Percentiles rank a stretch among this genome's conserved stretches.
These are phyloP conservation scores for Fusarium liriodendri DNA, from an alignment of 2,329 filamentous ascomycete species.

Conservation along the genomic window DNA sequence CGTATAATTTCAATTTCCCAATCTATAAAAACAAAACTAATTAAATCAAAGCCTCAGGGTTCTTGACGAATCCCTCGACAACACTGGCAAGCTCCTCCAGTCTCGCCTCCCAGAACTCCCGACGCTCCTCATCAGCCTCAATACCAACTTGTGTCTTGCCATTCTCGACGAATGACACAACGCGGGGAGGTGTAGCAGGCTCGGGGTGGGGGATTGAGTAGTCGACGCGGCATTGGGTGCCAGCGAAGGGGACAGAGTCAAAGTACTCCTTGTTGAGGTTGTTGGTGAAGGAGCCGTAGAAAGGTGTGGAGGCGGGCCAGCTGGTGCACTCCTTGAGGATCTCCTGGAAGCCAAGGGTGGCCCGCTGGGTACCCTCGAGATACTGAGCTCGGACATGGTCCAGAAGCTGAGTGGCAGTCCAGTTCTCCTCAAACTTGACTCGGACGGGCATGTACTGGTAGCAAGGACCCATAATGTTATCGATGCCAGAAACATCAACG, in stretches of 20 bases:
- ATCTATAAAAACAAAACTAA: not conserved
- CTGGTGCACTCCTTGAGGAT: slow-evolving; percentile 34
- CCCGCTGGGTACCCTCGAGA: slow-evolving; percentile 38
- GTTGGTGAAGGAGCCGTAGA: slow-evolving; percentile 44
- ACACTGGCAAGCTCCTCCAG: slow-evolving; percentile 33
- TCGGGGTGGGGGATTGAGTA: slow-evolving; percentile 43
- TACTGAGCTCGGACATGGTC: slow-evolving; percentile 38
- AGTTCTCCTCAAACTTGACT: slow-evolving; percentile 37
- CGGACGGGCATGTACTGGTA: slow-evolving; percentile 46
- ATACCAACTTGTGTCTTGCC: slow-evolving; percentile 41
- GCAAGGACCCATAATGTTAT: slow-evolving; percentile 44
- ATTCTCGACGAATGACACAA: slow-evolving; percentile 41
- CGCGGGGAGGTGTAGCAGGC: slow-evolving; percentile 37
- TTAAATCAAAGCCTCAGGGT: slow-evolving; percentile 22
- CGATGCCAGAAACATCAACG: slow-evolving; percentile 34
- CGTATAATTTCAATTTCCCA: not conserved
- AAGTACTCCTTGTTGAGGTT: slow-evolving; percentile 46
- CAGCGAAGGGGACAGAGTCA: slow-evolving; percentile 43
- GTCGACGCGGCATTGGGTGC: slow-evolving; percentile 41
- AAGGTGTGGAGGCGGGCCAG: slow-evolving; percentile 30
- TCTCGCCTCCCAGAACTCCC: slow-evolving; percentile 42
- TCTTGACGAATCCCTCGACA: slow-evolving; percentile 34
- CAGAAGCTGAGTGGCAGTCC: slow-evolving; percentile 37
- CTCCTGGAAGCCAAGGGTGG: slow-evolving; percentile 39
- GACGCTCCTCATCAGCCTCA: slow-evolving; percentile 43